Percentiles rank a stretch among this genome's conserved stretches.
phyloP scores from a whole-genome alignment of 2,329 filamentous ascomycete genomes.

The Pseudocercospora fuligena region DNA sequence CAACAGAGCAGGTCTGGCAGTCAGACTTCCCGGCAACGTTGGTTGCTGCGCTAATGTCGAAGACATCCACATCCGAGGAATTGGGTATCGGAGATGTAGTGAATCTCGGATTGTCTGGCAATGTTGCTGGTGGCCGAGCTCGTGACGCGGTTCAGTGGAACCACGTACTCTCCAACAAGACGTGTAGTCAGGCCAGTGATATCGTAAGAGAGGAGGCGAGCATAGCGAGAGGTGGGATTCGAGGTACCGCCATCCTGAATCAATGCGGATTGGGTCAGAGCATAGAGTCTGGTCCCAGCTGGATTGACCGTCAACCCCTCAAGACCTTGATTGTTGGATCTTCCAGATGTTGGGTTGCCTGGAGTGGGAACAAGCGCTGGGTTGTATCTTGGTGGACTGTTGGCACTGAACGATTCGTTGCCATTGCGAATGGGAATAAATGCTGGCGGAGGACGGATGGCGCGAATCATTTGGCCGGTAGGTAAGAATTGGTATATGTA shows the following conservation, averaged over 20 bases:
- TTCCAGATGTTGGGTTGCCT: slow-evolving; percentile 63
- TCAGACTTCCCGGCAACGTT: slow-evolving; percentile 62
- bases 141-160: slow-evolving; percentile 60
- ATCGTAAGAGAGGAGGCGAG: slow-evolving; percentile 68
- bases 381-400: slow-evolving; percentile 66
- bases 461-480: slow-evolving; percentile 63
- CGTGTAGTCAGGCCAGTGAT: slow-evolving; percentile 49
- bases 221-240: slow-evolving; percentile 60
- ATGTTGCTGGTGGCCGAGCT: slow-evolving; percentile 59
- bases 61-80: slow-evolving; percentile 72
- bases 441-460: slow-evolving; percentile 68
- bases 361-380: slow-evolving; percentile 56
- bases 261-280: slow-evolving; percentile 68
- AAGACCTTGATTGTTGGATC: slow-evolving; percentile 76
- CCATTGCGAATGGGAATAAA: slow-evolving; percentile 68
- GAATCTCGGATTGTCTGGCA: slow-evolving; percentile 72
- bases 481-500: slow-evolving; percentile 70
- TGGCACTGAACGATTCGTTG: slow-evolving; percentile 64
- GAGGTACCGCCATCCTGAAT: slow-evolving; percentile 65
- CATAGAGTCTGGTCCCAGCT: slow-evolving; percentile 67
- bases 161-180: slow-evolving; percentile 61
- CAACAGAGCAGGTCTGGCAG: slow-evolving; percentile 47
- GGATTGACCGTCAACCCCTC: slow-evolving; percentile 69
- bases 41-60: slow-evolving; percentile 66
- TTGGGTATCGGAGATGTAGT: slow-evolving; percentile 65